Evolutionary conservation across 805 yeast species (phyloP).

Genomic region (Yarrowia sp.): DNA sequence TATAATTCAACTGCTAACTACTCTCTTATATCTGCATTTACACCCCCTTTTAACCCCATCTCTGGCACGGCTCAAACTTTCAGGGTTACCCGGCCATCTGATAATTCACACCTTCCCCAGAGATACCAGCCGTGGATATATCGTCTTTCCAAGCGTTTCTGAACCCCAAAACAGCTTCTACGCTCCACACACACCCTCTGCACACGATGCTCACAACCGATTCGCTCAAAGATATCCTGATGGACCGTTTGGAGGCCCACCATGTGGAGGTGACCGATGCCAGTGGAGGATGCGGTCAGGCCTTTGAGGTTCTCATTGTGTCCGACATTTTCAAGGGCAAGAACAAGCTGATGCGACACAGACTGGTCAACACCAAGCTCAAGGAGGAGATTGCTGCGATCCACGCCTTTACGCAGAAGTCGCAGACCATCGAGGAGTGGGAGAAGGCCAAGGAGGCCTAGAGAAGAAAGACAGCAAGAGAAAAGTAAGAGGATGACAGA

Average conservation of each 20-base stretch:
- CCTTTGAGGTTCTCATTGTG: constrained; percentile 90
- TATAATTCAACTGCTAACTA: no score
- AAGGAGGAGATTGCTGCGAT: constrained; percentile 82
- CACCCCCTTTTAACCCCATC: neutral
- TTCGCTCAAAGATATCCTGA: constrained; percentile 10
- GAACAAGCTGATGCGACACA: constrained; percentile 80
- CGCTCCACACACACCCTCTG: neutral
- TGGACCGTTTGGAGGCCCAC: constrained; percentile 17
- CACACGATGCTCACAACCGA: constrained; percentile 9
- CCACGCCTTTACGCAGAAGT: constrained; percentile 85
- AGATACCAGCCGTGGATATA: neutral
- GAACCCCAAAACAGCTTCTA: neutral
- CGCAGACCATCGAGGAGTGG: constrained; percentile 24
- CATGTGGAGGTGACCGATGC: constrained; percentile 24
- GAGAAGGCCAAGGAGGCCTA: constrained; percentile 7
- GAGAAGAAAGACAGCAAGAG: neutral
- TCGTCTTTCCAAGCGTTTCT: neutral
- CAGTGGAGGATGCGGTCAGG: constrained; percentile 94
- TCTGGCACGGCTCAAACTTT: neutral
- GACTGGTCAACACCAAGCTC: constrained; percentile 75
- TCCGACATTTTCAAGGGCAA: constrained; percentile 69
- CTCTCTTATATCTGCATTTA: no score
- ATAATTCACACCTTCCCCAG: neutral
- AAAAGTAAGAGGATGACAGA: neutral
- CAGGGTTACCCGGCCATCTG: constrained; percentile 25